Conservation (phyloP, 352 stramenopile species). For the Phytophthora nicotianae region DNA sequence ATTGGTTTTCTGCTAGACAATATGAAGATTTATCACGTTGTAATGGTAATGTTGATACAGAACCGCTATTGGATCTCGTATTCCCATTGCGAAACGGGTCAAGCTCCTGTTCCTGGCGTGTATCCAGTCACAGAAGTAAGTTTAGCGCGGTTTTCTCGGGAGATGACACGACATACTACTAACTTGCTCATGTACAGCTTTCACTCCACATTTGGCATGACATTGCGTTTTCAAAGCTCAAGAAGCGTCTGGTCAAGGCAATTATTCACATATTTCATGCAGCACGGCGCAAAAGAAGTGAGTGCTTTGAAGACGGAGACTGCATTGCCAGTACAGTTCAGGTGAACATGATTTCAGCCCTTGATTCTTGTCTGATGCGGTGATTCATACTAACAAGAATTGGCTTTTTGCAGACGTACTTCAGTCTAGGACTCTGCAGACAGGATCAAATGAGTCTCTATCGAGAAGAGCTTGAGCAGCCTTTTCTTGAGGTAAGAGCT, state of each 20-base stretch:
- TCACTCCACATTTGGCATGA: slow-evolving; percentile 88
- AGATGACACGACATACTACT: neutral
- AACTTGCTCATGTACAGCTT: slow-evolving; percentile 46
- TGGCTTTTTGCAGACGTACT: slow-evolving; percentile 65
- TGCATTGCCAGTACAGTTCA: slow-evolving; percentile 71
- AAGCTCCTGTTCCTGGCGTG: slow-evolving; percentile 82
- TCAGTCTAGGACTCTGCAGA: slow-evolving; percentile 70
- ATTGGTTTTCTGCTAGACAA: neutral
- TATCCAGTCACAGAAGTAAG: slow-evolving; percentile 83
- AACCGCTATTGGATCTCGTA: slow-evolving; percentile 91
- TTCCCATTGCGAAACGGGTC: slow-evolving; percentile 83
- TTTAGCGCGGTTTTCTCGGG: neutral
- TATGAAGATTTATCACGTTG: slow-evolving; percentile 1
- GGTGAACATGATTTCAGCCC: slow-evolving; percentile 30
- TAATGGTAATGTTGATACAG: slow-evolving; percentile 24
- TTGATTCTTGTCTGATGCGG: neutral
- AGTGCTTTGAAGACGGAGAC: slow-evolving; percentile 78
- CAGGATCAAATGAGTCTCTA: slow-evolving; percentile 86
- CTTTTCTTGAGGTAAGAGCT: slow-evolving; percentile 62
- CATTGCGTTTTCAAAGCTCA: slow-evolving; percentile 72
- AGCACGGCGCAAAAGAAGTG: slow-evolving; percentile 53
- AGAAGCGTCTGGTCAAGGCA: slow-evolving; percentile 65
- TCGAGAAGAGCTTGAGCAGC: slow-evolving; percentile 73
- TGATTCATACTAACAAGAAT: slow-evolving; percentile 4
- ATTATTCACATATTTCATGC: slow-evolving; percentile 73